Percentiles rank a stretch among this genome's conserved stretches.
phyloP scores from a whole-genome alignment of 2,329 filamentous ascomycete genomes.

The Grosmannia clavigera region DNA sequence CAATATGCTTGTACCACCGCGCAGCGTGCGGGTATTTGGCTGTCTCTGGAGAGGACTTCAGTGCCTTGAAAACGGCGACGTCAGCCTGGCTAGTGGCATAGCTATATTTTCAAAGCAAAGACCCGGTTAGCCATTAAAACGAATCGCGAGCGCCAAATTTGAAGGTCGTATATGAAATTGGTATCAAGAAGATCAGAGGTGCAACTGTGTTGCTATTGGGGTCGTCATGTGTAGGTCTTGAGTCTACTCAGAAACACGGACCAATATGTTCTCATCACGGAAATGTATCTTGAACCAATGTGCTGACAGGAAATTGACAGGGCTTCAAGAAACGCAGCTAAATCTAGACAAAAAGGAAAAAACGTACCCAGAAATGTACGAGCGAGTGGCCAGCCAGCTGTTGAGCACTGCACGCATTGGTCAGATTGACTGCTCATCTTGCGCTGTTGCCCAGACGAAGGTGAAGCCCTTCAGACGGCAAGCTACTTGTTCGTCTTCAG shows the following conservation, averaged over 20 bases:
- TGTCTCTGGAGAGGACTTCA: conserved; percentile 62
- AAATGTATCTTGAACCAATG: background rate
- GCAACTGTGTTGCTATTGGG: conserved; percentile 49
- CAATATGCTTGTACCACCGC: conserved; percentile 98
- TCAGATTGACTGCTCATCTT: conserved; percentile 6
- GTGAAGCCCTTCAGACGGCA: background rate
- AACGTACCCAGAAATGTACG: conserved; percentile 70
- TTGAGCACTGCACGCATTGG: conserved; percentile 38
- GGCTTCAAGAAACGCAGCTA: conserved; percentile 1
- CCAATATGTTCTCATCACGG: conserved; percentile 66
- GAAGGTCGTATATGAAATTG: background rate
- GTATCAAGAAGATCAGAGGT: conserved; percentile 43
- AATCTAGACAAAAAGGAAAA: background rate
- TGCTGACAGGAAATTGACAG: conserved; percentile 26
- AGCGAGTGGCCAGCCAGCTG: conserved; percentile 53
- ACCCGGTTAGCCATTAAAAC: background rate
- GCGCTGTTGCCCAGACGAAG: background rate
- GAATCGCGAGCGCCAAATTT: background rate
- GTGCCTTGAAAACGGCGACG: conserved; percentile 86
- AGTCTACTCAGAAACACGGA: conserved; percentile 78
- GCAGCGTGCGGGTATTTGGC: conserved; percentile 87
- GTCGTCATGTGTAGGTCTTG: conserved; percentile 74
- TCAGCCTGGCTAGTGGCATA: conserved; percentile 79
- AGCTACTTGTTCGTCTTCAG: background rate
- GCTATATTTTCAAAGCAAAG: conserved; percentile 18